A percentile compares a stretch with the other conserved stretches of the same genome.
Conservation (phyloP, 2,329 filamentous ascomycete genomes). For the Hypoxylon sp. region DNA sequence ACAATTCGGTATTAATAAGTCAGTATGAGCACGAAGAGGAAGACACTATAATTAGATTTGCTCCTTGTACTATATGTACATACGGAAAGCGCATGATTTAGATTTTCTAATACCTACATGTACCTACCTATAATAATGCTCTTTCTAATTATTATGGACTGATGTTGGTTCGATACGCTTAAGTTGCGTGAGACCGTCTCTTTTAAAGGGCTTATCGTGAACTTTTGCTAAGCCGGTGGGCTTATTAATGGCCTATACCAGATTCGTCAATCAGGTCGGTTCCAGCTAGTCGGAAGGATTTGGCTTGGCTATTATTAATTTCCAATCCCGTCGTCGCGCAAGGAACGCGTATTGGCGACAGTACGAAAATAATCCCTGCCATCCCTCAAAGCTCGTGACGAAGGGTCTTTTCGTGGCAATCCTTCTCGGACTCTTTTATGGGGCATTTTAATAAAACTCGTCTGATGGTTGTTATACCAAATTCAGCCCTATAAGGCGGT, state of each 20-base stretch:
- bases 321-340: constrained; percentile 10
- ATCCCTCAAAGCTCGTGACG: not conserved
- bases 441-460: not conserved
- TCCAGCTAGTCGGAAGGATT: constrained; percentile 12
- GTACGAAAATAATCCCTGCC: not conserved
- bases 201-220: not conserved
- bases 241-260: not conserved
- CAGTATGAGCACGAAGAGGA: not conserved
- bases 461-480: not conserved
- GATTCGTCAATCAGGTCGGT: not conserved
- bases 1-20: not conserved
- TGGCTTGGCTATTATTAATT: constrained; percentile 10
- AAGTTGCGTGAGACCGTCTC: not conserved
- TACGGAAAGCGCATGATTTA: no score
- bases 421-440: not conserved
- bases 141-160: not conserved
- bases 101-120: no score
- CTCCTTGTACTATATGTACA: no score
- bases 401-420: not conserved
- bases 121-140: not conserved
- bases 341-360: not conserved
- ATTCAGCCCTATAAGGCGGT: constrained; percentile 19
- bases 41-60: not conserved
- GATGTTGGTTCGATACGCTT: not conserved
- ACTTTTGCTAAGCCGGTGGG: not conserved